These are phyloP conservation scores for Mallotus nudiflorus DNA, from an alignment of 345 rosid species.

Conservation along the genomic window DNA sequence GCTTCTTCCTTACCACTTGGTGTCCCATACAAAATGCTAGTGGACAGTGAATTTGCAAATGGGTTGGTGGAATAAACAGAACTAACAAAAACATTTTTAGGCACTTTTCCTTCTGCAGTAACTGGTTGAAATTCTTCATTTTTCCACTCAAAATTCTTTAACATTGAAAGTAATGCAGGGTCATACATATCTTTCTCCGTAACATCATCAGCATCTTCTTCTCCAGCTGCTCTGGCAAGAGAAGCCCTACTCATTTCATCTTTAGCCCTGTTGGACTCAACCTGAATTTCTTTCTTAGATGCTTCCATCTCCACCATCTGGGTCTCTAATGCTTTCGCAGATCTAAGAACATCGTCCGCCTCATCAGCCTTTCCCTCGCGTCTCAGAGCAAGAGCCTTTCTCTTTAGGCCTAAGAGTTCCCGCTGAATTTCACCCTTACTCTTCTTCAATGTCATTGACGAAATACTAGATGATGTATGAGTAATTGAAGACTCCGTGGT, in stretches of 20 bases:
- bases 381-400: constrained; percentile 75
- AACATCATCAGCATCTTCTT: constrained; percentile 41
- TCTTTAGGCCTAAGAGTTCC: constrained; percentile 77
- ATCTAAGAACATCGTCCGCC: constrained; percentile 65
- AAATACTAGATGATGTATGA: constrained; percentile 23
- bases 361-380: constrained; percentile 74
- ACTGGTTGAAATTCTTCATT: constrained; percentile 41
- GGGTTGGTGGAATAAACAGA: constrained; percentile 33
- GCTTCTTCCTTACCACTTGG: constrained; percentile 53
- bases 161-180: constrained; percentile 46
- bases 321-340: constrained; percentile 61
- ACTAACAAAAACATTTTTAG: constrained; percentile 28
- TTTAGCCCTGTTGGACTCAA: constrained; percentile 25
- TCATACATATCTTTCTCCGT: constrained; percentile 64
- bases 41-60: constrained; percentile 1
- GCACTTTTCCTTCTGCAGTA: constrained; percentile 21
- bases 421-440: constrained; percentile 80
- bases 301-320: constrained; percentile 60
- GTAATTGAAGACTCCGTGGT: constrained; percentile 22
- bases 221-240: constrained; percentile 27
- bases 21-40: constrained; percentile 15
- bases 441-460: constrained; percentile 38
- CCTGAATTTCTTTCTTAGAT: constrained; percentile 35
- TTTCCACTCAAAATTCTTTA: constrained; percentile 61
- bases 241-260: constrained; percentile 23